Percentiles rank a stretch among this genome's conserved stretches.
phyloP scores from a whole-genome alignment of 2,329 filamentous ascomycete species.

The Clonostachys rhizophaga region DNA sequence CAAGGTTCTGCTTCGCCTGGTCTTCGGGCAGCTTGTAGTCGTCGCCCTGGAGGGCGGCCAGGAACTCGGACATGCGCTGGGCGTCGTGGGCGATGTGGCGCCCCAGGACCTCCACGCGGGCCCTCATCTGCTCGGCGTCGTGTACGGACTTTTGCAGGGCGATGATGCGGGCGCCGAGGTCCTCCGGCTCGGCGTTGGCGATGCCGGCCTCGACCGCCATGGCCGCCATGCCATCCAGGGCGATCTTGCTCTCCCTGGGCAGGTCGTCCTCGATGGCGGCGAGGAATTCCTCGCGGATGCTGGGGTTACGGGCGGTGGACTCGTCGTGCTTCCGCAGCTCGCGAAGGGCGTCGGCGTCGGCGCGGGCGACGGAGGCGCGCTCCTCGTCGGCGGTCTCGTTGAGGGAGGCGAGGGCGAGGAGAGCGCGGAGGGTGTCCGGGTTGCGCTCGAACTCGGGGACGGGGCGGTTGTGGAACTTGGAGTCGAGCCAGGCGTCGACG shows the following conservation, averaged over 20 bases:
- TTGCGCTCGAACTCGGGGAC: slow-evolving; percentile 82
- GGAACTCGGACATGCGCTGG: slow-evolving; percentile 26
- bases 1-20: slow-evolving; percentile 66
- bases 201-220: slow-evolving; percentile 45
- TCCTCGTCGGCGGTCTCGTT: slow-evolving; percentile 80
- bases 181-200: slow-evolving; percentile 38
- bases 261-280: slow-evolving; percentile 49
- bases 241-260: slow-evolving; percentile 44
- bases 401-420: slow-evolving; percentile 67
- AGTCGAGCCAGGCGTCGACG: slow-evolving; percentile 76
- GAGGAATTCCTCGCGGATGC: slow-evolving; percentile 37
- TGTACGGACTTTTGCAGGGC: slow-evolving; percentile 49
- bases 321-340: slow-evolving; percentile 31
- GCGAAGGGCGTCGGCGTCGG: slow-evolving; percentile 56
- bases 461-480: slow-evolving; percentile 59
- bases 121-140: slow-evolving; percentile 49
- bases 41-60: slow-evolving; percentile 33
- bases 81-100: slow-evolving; percentile 49
- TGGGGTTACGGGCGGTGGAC: slow-evolving; percentile 1
- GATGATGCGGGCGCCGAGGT: slow-evolving; percentile 47
- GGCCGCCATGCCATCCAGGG: slow-evolving; percentile 53
- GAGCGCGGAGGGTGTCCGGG: slow-evolving; percentile 70
- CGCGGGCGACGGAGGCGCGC: slow-evolving; percentile 46
- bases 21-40: slow-evolving; percentile 50
- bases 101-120: slow-evolving; percentile 51